These are phyloP conservation scores for Hyaloscypha finlandica DNA, from an alignment of 495 filamentous ascomycete species.

Conservation along the genomic window DNA sequence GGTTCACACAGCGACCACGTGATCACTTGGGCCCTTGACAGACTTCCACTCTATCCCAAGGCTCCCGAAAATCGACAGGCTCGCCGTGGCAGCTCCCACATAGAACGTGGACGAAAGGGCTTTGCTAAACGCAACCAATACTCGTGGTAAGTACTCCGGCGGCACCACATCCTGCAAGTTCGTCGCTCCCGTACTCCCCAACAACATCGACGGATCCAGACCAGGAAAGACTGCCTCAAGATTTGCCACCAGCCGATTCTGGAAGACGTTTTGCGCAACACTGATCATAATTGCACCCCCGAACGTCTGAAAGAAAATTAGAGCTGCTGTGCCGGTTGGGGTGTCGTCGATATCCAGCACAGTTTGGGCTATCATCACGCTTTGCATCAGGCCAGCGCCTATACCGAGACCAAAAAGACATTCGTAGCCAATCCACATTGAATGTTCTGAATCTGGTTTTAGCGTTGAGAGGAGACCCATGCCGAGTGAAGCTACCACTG, in stretches of 20 bases:
- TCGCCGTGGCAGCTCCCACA: constrained; percentile 63
- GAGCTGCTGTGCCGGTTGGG: constrained; percentile 56
- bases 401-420: constrained; percentile 67
- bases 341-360: constrained; percentile 51
- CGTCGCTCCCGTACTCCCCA: constrained; percentile 49
- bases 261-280: constrained; percentile 62
- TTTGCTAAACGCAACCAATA: constrained; percentile 68
- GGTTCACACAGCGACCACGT: neutral
- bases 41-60: constrained; percentile 70
- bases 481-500: constrained; percentile 56
- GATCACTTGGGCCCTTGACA: constrained; percentile 53
- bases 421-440: constrained; percentile 69
- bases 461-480: constrained; percentile 66
- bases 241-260: constrained; percentile 52
- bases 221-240: constrained; percentile 39
- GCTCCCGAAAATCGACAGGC: constrained; percentile 59
- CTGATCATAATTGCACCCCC: constrained; percentile 63
- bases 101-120: constrained; percentile 68
- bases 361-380: constrained; percentile 59
- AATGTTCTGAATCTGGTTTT: constrained; percentile 45
- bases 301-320: constrained; percentile 62
- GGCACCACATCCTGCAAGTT: constrained; percentile 48
- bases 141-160: constrained; percentile 45
- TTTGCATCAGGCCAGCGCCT: constrained; percentile 67
- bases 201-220: constrained; percentile 42